A percentile compares a stretch with the other conserved stretches of the same genome.
Evolutionary conservation across 495 filamentous ascomycete species (phyloP).

Genomic region (Aspergillus olivimuriae): DNA sequence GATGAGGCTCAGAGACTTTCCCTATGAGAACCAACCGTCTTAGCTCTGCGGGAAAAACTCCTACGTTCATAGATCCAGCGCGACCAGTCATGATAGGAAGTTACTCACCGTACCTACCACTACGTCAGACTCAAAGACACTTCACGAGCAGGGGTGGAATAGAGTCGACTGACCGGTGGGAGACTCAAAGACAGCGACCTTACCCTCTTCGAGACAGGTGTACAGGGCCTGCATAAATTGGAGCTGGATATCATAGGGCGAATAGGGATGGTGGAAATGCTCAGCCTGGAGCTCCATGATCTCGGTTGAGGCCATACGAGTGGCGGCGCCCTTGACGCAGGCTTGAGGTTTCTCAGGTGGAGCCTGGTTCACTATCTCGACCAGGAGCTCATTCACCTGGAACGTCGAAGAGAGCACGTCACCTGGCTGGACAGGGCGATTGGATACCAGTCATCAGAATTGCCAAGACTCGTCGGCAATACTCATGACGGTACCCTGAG

Average conservation of each 20-base stretch:
- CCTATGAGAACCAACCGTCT: too few species aligned
- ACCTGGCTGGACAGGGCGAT: too few species aligned
- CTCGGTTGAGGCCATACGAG: not conserved
- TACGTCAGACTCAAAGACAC: constrained; percentile 9
- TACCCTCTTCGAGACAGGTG: constrained; percentile 68
- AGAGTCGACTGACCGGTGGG: constrained; percentile 61
- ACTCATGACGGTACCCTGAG: too few species aligned
- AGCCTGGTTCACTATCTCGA: too few species aligned
- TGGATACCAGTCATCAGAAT: too few species aligned
- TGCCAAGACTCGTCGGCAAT: too few species aligned
- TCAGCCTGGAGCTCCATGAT: constrained; percentile 20
- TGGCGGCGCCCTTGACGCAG: not conserved
- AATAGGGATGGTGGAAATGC: constrained; percentile 88
- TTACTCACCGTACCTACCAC: constrained; percentile 37
- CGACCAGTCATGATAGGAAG: not conserved
- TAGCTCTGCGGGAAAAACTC: not conserved
- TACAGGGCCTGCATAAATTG: constrained; percentile 89
- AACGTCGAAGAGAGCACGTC: too few species aligned
- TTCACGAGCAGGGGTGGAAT: not conserved
- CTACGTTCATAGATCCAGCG: not conserved
- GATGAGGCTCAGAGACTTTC: constrained; percentile 96
- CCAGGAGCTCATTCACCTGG: too few species aligned
- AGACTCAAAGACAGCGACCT: constrained; percentile 86
- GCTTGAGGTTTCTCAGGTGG: not conserved
- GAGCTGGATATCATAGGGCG: constrained; percentile 84